Evolutionary conservation across 805 yeast genomes (phyloP).

Genomic region (Candida wancherniae): DNA sequence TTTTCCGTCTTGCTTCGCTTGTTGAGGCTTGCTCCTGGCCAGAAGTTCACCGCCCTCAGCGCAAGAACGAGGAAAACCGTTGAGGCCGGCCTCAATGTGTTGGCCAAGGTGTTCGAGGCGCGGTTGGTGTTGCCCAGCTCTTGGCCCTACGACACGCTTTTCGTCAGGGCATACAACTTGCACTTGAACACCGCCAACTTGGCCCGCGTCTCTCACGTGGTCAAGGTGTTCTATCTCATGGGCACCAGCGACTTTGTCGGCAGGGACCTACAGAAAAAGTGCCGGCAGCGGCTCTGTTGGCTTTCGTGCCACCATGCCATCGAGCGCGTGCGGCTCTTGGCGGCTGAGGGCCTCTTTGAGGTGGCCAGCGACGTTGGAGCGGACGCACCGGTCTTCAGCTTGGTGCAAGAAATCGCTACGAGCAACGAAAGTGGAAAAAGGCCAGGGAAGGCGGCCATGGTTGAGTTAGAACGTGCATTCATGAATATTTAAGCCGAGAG

Average conservation of each 20-base stretch:
- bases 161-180: slow-evolving; percentile 48
- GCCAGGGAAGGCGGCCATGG: too few species aligned
- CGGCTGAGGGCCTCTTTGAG: slow-evolving; percentile 42
- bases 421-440: too few species aligned
- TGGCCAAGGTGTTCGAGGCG: slow-evolving; percentile 39
- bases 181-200: slow-evolving; percentile 47
- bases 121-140: slow-evolving; percentile 26
- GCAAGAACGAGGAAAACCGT: slow-evolving; percentile 21
- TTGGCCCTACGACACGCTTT: slow-evolving; percentile 32
- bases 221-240: slow-evolving; percentile 43
- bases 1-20: slow-evolving; percentile 17
- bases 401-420: too few species aligned
- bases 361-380: slow-evolving; percentile 23
- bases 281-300: slow-evolving; percentile 20
- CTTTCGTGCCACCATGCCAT: slow-evolving; percentile 28
- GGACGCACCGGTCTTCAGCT: too few species aligned
- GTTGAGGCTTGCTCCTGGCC: slow-evolving; percentile 14
- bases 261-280: slow-evolving; percentile 10
- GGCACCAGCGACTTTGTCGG: slow-evolving; percentile 7
- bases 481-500: too few species aligned
- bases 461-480: too few species aligned
- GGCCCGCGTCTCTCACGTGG: slow-evolving; percentile 33
- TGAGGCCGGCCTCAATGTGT: slow-evolving; percentile 21
- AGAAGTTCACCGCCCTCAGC: slow-evolving; percentile 7
- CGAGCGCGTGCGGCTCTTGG: slow-evolving; percentile 29